Evolutionary conservation across 805 yeast species (phyloP), one percentile per base, ranked within the genome.

Genomic region (Hanseniaspora hatyaiensis): DNA sequence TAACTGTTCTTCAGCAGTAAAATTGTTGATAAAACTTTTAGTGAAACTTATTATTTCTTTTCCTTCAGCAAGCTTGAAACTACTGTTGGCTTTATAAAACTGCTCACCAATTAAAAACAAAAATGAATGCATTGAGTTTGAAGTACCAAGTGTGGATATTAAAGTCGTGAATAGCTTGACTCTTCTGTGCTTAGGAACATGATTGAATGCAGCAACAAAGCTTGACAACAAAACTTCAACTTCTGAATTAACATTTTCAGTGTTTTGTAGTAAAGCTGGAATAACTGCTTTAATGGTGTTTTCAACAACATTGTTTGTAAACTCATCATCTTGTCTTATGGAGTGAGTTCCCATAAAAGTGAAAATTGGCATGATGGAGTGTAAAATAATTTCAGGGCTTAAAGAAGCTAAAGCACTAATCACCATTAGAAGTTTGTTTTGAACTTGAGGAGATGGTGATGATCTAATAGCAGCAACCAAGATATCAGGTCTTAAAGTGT

Each of bases 271-370:
- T 51, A 89, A 71, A 0, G 96, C 96, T 4, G 98, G 97, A 30
- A 92, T 79, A 42, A 92, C 96, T 56, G 82, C 80, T 19, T 82
- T 67, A 42, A 92, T 81, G 1, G 98, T 89, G 60, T 85, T 92
- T 58, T 87, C 94, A 52, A 92, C 86, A 38, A 88, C 96, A 54
- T 83, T 83, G 28, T 82, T 82, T 0, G 96, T 86, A 59, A 84
- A 89, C 60, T 86, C 96, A 63, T 92, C 97, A 62, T 92, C 98
- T 65, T 92, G 96, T 58, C 95, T 80, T 45, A 92, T 76, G 12
- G 96, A 88, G 58, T 87, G 94, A 11, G 97, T 95, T 51, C 98
- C 98, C 97, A 92, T 92, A 57, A 92, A 92, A 1, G 98, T 92
- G 69, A 92, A 92, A 44, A 92, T 89, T n/a, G 98, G 98, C 98